These are phyloP conservation scores for Postia placenta DNA, from an alignment of 768 basidiomycete genomes.

Conservation along the genomic window DNA sequence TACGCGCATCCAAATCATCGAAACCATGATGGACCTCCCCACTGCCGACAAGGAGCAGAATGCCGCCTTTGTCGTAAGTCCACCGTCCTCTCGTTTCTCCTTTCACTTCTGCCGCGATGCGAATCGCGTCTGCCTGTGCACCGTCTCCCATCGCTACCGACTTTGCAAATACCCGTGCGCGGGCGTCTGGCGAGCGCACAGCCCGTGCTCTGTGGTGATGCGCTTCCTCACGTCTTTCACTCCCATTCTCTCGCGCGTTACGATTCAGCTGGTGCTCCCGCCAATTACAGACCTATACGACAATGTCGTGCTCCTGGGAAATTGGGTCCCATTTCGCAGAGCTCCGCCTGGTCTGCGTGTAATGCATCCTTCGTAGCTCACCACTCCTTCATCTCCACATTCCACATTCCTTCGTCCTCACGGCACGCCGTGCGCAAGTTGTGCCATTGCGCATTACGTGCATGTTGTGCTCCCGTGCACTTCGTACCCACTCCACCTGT, in stretches of 20 bases:
- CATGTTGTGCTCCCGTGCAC: not conserved
- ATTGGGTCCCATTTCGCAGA: too few relatives aligned
- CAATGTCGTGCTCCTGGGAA: too few relatives aligned
- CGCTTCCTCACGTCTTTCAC: too few relatives aligned
- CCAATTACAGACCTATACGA: too few relatives aligned
- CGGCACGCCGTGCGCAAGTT: not conserved
- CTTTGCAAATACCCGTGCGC: too few relatives aligned
- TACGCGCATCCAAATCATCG: slow-evolving; percentile 78
- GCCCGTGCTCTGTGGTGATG: too few relatives aligned
- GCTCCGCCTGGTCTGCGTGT: too few relatives aligned
- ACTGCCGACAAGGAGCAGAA: slow-evolving; percentile 48
- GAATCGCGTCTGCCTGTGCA: too few relatives aligned
- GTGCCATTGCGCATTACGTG: not conserved
- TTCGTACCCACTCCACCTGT: not conserved
- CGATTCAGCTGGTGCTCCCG: too few relatives aligned
- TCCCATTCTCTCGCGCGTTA: too few relatives aligned
- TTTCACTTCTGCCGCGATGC: not conserved
- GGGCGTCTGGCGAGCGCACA: too few relatives aligned
- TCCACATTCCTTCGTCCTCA: not conserved
- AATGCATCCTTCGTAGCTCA: not conserved
- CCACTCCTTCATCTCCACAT: not conserved
- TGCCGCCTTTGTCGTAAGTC: slow-evolving; percentile 70
- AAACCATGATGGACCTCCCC: slow-evolving; percentile 71
- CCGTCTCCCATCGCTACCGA: too few relatives aligned
- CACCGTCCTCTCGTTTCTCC: not conserved